A percentile compares a stretch with the other conserved stretches of the same genome.
phyloP scores from a whole-genome alignment of 2,329 filamentous ascomycete genomes.

The Colletotrichum plurivorum region DNA sequence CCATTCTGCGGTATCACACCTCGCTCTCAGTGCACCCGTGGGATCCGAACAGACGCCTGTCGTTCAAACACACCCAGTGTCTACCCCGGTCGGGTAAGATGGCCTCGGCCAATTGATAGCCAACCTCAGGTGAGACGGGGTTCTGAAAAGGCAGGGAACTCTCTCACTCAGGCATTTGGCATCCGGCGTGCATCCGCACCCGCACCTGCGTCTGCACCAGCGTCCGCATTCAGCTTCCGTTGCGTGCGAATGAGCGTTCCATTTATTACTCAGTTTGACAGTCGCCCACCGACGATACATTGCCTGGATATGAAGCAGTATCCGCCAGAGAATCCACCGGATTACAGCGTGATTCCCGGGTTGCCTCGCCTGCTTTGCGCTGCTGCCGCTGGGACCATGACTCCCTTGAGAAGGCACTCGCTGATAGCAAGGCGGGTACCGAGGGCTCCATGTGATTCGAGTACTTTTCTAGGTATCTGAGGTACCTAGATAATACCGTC shows the following conservation, averaged over 20 bases:
- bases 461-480: too few species aligned
- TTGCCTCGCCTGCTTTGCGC: too few species aligned
- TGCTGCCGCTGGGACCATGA: too few species aligned
- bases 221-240: slow-evolving; percentile 9
- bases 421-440: too few species aligned
- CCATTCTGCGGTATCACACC: slow-evolving; percentile 24
- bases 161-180: not conserved
- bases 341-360: too few species aligned
- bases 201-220: slow-evolving; percentile 19
- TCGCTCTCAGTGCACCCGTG: slow-evolving; percentile 23
- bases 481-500: too few species aligned
- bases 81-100: slow-evolving; percentile 29
- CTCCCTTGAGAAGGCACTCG: too few species aligned
- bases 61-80: slow-evolving; percentile 19
- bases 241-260: slow-evolving; percentile 13
- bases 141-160: not conserved
- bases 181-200: not conserved
- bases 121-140: not conserved
- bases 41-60: slow-evolving; percentile 30
- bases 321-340: slow-evolving; percentile 3
- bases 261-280: not conserved
- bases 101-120: not conserved
- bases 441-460: too few species aligned
- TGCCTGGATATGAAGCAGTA: not conserved
- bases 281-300: not conserved